A percentile compares a stretch with the other conserved stretches of the same genome.
Evolutionary conservation across 2,329 filamentous ascomycete species (phyloP).

Genomic region (Pyrenophora teres): DNA sequence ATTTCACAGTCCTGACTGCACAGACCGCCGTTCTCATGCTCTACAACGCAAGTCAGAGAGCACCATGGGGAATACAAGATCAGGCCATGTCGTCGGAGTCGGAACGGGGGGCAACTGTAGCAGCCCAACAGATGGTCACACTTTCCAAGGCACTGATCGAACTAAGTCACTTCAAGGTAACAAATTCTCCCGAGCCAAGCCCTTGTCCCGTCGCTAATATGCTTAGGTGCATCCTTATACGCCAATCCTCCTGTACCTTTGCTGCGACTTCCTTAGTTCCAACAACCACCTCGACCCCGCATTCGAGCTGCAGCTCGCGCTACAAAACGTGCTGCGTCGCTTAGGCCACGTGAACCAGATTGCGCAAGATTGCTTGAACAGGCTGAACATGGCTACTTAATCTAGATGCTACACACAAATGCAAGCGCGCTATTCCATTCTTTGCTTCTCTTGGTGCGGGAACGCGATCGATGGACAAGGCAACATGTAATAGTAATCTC

Average conservation of each 20-base stretch:
- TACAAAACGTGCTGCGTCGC: background rate
- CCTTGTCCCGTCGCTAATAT: background rate
- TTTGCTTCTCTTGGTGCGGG: too few species aligned
- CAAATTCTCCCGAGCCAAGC: background rate
- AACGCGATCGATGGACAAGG: too few species aligned
- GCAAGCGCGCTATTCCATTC: too few species aligned
- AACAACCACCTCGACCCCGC: background rate
- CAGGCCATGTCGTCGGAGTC: background rate
- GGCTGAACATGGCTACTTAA: too few species aligned
- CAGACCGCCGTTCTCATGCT: background rate
- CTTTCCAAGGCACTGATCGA: background rate
- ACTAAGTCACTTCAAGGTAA: constrained; percentile 1
- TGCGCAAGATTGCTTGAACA: background rate
- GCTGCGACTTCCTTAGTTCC: background rate
- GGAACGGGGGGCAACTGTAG: background rate
- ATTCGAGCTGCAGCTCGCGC: background rate
- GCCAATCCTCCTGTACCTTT: background rate
- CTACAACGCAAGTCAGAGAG: background rate
- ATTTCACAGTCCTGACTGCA: background rate
- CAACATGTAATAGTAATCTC: too few species aligned
- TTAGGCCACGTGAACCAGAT: background rate
- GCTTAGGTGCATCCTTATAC: background rate
- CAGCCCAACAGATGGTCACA: background rate
- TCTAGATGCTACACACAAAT: too few species aligned
- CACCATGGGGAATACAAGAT: background rate